Base-by-base conservation (phyloP, 2,329 filamentous ascomycete species). In the Penicillium sp. region DNA sequence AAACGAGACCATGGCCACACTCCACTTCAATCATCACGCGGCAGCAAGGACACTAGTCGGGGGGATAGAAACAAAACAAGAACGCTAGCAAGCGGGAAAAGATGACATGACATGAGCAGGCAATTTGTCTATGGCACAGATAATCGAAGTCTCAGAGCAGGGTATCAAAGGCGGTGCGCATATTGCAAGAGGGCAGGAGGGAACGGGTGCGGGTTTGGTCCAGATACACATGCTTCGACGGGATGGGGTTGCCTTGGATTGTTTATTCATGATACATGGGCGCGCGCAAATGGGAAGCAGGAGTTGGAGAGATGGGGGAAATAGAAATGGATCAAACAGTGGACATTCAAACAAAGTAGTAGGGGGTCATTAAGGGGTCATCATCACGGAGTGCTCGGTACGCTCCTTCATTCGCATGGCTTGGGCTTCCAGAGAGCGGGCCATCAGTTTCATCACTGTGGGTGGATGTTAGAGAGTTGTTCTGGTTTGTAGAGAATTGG, bases 381-480 rank as follows among this genome's bases (percentile, higher is more conserved):
- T 70, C 58, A 73, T 63, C 40, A 71, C 58, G 31, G 71, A 75
- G 54, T 68, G 67, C 49, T 76, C 71, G 25, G 85, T 83, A 62
- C 86, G 81, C 60, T 84, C 82, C 66, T 83, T 84, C 76, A 88
- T 84, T 64, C 86, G 82, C 59, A 80, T 78, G 37, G 86, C 86
- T 73, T 89, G 86, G 35, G 82, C 81, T 69, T 88, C 84, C 42
- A 89, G 78, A 29, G 86, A 86, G 60, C 83, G 83, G 50, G 85
- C 84, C 84, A 89, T 88, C 50, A 88, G 80, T 72, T 86, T 86
- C n/a, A 85, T 88, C 45, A 89, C 86, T 87, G 50, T 19, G 37
- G 9, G 50, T 37, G 45, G 56, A 74, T 66, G 76, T 52, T 38
- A 21, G n/a, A 29, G 21, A 31, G 50, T 35, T 7, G 41, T 31